Conservation (phyloP, 225 moss, liverwort and hornwort species). For the Asterella californica region DNA sequence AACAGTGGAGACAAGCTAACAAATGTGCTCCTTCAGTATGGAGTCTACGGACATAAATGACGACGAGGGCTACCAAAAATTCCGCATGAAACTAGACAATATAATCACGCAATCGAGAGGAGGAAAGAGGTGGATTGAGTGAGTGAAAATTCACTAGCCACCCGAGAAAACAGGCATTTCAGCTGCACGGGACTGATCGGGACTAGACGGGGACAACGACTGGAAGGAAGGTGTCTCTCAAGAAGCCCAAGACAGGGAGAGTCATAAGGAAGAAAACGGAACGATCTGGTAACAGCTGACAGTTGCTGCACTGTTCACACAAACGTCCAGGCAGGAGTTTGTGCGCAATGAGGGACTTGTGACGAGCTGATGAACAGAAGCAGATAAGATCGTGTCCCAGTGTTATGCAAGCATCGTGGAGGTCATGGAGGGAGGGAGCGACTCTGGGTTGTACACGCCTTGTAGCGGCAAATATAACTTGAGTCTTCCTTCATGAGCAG, state of each 20-base stretch:
- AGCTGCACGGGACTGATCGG: neutral
- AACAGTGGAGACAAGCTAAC: too few relatives aligned
- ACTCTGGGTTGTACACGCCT: neutral
- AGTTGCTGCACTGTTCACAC: neutral
- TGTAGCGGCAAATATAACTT: neutral
- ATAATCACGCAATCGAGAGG: neutral
- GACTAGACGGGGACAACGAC: too few relatives aligned
- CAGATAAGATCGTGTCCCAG: constrained; percentile 11
- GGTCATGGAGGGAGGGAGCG: constrained; percentile 1
- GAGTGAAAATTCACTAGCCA: neutral
- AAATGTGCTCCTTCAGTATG: too few relatives aligned
- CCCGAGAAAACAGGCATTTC: neutral
- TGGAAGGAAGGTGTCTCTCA: neutral
- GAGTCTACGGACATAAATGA: too few relatives aligned
- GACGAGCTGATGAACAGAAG: constrained; percentile 19
- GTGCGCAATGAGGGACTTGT: constrained; percentile 11
- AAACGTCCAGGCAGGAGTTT: neutral
- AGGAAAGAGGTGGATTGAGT: neutral
- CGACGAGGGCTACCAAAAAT: too few relatives aligned
- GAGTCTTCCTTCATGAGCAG: neutral
- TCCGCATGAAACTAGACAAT: too few relatives aligned
- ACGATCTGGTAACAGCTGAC: neutral
- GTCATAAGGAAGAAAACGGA: neutral
- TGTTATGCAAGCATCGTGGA: constrained; percentile 15
- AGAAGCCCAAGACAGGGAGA: neutral